Evolutionary conservation across 2,329 filamentous ascomycete genomes (phyloP).

Genomic region (Chlorencoelia australis): DNA sequence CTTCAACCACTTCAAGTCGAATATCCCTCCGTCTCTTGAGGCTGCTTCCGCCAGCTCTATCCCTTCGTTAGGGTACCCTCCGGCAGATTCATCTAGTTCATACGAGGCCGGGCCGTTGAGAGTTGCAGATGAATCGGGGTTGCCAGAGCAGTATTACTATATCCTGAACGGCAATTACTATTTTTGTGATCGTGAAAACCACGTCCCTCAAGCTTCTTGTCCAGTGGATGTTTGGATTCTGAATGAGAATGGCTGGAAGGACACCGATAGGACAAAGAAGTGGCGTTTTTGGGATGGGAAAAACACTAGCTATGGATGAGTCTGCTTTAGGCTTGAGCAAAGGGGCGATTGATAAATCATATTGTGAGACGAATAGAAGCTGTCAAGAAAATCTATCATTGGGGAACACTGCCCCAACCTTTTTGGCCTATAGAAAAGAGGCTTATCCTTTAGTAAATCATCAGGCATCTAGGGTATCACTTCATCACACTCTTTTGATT

Average conservation of each 20-base stretch:
- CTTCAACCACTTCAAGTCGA: conserved; percentile 1
- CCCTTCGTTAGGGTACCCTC: background rate
- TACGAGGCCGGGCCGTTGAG: background rate
- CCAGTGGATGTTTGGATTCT: conserved; percentile 1
- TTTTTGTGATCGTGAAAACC: background rate
- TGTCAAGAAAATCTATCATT: too few relatives aligned
- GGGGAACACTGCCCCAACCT: too few relatives aligned
- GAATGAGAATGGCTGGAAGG: conserved; percentile 3
- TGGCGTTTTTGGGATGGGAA: conserved; percentile 2
- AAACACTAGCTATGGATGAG: background rate
- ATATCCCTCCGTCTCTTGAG: too few relatives aligned
- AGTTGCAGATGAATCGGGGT: too few relatives aligned
- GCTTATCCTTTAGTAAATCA: too few relatives aligned
- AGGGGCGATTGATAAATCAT: too few relatives aligned
- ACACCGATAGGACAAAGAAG: background rate
- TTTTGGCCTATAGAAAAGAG: too few relatives aligned
- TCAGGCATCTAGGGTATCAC: too few relatives aligned
- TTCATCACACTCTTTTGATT: too few relatives aligned
- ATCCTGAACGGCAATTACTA: background rate
- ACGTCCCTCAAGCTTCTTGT: background rate
- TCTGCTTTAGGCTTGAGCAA: too few relatives aligned
- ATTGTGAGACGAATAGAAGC: too few relatives aligned
- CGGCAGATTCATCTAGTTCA: background rate
- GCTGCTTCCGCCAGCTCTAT: background rate
- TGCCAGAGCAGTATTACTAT: conserved; percentile 2